phyloP scores from a whole-genome alignment of 2,329 filamentous ascomycete genomes.

The Talaromyces pinophilus region DNA sequence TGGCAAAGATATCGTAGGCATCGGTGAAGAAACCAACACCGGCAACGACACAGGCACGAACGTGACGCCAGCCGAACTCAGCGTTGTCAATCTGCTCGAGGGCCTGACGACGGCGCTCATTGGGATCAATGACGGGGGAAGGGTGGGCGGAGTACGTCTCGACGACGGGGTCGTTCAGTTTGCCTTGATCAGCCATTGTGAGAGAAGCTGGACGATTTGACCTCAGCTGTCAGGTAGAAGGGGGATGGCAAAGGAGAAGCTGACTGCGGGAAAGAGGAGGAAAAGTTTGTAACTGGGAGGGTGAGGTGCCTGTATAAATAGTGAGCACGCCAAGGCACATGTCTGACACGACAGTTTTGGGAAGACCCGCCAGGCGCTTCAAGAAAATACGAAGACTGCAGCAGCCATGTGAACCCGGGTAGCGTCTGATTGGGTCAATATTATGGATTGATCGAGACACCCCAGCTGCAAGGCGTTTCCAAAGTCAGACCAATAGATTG shows the following conservation, averaged over 20 bases:
- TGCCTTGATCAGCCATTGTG: slow-evolving; percentile 18
- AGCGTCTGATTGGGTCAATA: slow-evolving; percentile 2
- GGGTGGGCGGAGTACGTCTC: slow-evolving; percentile 14
- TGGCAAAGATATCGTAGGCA: slow-evolving; percentile 80
- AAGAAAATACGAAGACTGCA: not conserved
- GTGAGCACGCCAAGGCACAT: not conserved
- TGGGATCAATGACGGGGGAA: slow-evolving; percentile 58
- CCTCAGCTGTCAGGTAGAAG: not conserved
- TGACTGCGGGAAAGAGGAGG: not conserved
- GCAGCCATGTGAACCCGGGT: slow-evolving; percentile 3
- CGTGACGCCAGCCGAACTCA: slow-evolving; percentile 81
- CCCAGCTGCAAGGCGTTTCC: slow-evolving; percentile 6
- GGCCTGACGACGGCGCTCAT: slow-evolving; percentile 75
- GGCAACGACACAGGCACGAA: slow-evolving; percentile 73
- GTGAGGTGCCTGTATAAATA: not conserved
- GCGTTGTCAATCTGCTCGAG: slow-evolving; percentile 81
- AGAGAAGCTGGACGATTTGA: not conserved
- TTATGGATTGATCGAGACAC: not conserved
- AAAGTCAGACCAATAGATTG: not conserved
- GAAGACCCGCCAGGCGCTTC: not conserved
- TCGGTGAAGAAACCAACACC: slow-evolving; percentile 90
- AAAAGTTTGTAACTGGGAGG: not conserved
- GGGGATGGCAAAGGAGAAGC: not conserved
- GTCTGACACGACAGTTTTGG: not conserved
- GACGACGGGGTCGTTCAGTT: slow-evolving; percentile 10